Base-by-base conservation (phyloP, 805 yeast species). In the Scheffersomyces amazonensis region DNA sequence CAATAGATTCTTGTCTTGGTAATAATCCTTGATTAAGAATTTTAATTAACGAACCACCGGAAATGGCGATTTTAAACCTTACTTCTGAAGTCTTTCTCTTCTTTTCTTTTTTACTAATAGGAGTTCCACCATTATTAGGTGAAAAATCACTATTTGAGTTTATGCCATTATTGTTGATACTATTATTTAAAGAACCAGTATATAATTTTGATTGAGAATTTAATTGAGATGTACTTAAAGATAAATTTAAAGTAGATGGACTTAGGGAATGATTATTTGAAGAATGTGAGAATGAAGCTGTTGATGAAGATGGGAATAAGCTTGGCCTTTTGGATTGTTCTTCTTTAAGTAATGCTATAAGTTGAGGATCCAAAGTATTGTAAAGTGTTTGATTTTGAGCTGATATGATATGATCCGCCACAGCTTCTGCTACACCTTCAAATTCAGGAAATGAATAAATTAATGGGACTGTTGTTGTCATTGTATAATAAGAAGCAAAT, bases 391-490 rank as follows among this genome's bases (percentile, higher is more conserved):
- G 63, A 54, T 90, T 87, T 64, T 93, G 98, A 10, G 96, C 95
- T 20, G 86, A 78, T 24, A 89, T 80, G 34, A 91, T 83, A 61
- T 90, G 96, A 62, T 93, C 96, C 1, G 97, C 97, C 20, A 91
- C 96, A 17, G 98, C 98, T 38, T 86, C 95, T 2, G 98, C 97
- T 22, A 91, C 96, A 13, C 87, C 93, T 20, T 80, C 71, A 54
- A 87, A 83, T 60, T 86, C 95, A 31, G 89, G 93, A 60, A 93
- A 91, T 35, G 96, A 87, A 73, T 87, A 90, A 36, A 91, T 83
- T 44, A 88, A 80, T 15, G 99, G 98, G 17, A 89, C 96, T 5
- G 96, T 86, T 3, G 96, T 87, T 2, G 96, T 87, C 96, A 88
- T 88, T n/a, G n/a, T n/a, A n/a, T n/a, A n/a, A n/a, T n/a, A n/a